Percentiles rank a stretch among this genome's conserved stretches.
These are phyloP conservation scores for Tremella yokohamensis DNA, from an alignment of 768 basidiomycete species.

Conservation along the genomic window DNA sequence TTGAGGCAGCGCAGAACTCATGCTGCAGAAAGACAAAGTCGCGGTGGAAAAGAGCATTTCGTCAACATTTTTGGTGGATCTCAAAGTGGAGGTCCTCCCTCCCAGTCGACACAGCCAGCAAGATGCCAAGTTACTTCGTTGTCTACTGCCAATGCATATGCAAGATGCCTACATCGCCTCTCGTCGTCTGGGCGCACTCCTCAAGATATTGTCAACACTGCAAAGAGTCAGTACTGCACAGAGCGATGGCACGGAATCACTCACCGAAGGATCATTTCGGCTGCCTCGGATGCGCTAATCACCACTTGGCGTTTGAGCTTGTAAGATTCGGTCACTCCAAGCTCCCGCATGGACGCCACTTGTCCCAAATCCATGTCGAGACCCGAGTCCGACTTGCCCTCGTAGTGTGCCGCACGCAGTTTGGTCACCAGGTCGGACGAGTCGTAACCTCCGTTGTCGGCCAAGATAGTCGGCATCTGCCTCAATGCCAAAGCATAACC, in stretches of 20 bases:
- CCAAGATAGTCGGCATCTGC: slow-evolving; percentile 89
- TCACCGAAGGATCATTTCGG: slow-evolving; percentile 95
- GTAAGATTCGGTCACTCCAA: slow-evolving; percentile 94
- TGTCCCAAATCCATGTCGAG: slow-evolving; percentile 84
- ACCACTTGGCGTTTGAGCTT: slow-evolving; percentile 96
- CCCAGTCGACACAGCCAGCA: no score
- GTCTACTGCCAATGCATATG: no score
- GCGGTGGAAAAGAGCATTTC: no score
- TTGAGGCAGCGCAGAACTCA: background rate
- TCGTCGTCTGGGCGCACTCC: slow-evolving; percentile 76
- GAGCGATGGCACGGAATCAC: slow-evolving; percentile 23
- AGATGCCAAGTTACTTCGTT: no score
- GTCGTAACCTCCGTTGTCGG: slow-evolving; percentile 97
- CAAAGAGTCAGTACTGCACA: slow-evolving; percentile 6
- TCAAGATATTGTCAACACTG: slow-evolving; percentile 88
- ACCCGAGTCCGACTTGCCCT: slow-evolving; percentile 78
- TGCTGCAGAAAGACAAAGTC: no score
- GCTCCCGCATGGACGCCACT: slow-evolving; percentile 78
- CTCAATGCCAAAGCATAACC: slow-evolving; percentile 82
- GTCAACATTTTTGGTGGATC: no score
- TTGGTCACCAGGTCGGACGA: slow-evolving; percentile 90
- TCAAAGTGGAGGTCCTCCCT: no score
- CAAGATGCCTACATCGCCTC: slow-evolving; percentile 54
- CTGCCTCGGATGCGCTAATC: slow-evolving; percentile 87
- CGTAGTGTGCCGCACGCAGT: slow-evolving; percentile 89